These are phyloP conservation scores for Lactuca saligna DNA, from an alignment of 129 eudicot genomes.

Conservation along the genomic window DNA sequence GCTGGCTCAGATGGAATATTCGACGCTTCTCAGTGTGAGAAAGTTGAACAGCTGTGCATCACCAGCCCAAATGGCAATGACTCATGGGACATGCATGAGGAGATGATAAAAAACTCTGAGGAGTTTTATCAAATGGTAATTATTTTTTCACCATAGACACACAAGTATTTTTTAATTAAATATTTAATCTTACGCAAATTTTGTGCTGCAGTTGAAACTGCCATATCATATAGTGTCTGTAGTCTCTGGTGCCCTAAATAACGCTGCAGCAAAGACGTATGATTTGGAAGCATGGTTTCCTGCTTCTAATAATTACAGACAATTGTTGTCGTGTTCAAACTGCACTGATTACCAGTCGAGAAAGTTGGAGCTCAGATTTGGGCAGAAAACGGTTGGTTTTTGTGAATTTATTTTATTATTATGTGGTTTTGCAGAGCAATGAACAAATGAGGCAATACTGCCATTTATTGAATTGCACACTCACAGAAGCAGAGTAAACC, in stretches of 20 bases:
- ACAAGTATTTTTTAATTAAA: no score
- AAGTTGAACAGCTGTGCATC: constrained; percentile 68
- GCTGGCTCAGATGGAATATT: constrained; percentile 35
- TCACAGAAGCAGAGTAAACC: constrained; percentile 87
- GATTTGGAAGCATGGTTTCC: constrained; percentile 52
- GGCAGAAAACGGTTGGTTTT: constrained; percentile 59
- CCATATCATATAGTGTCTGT: constrained; percentile 67
- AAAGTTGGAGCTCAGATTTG: constrained; percentile 53
- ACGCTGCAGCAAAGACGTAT: constrained; percentile 74
- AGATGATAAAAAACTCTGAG: no score
- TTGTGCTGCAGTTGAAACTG: constrained; percentile 45
- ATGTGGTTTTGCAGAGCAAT: constrained; percentile 45
- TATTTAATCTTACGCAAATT: neutral
- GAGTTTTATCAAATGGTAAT: neutral
- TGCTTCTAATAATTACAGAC: constrained; percentile 22
- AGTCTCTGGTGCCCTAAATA: constrained; percentile 68
- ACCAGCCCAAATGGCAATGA: constrained; percentile 60
- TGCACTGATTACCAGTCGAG: constrained; percentile 75
- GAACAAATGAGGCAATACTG: constrained; percentile 66
- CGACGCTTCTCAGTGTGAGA: constrained; percentile 65
- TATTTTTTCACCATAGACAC: no score
- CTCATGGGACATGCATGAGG: no score
- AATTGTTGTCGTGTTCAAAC: constrained; percentile 49
- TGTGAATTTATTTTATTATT: neutral
- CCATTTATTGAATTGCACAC: constrained; percentile 77